These are phyloP conservation scores for Penicillium bialowiezense DNA, from an alignment of 495 filamentous ascomycete genomes.

Conservation along the genomic window DNA sequence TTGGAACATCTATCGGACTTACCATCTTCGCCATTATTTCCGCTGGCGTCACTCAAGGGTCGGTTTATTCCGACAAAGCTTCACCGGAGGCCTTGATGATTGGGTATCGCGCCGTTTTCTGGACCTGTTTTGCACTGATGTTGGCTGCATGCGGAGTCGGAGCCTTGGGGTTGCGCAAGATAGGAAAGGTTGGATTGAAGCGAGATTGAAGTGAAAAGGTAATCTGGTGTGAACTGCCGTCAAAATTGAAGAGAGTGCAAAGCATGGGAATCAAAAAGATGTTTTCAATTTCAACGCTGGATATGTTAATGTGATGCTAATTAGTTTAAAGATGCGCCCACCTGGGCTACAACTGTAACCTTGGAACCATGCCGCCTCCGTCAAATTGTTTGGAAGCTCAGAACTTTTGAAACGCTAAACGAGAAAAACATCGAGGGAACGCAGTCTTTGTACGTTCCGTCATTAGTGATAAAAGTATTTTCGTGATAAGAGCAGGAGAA, in stretches of 20 bases:
- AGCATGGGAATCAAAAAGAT: too few relatives aligned
- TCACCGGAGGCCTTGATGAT: constrained; percentile 44
- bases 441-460: background rate
- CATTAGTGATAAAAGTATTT: background rate
- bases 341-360: too few relatives aligned
- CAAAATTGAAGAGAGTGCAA: background rate
- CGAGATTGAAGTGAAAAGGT: constrained; percentile 27
- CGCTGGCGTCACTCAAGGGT: constrained; percentile 42
- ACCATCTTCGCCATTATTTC: constrained; percentile 57
- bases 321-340: too few relatives aligned
- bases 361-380: background rate
- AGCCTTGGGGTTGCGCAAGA: constrained; percentile 46
- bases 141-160: constrained; percentile 39
- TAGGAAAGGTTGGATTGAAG: constrained; percentile 56
- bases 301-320: too few relatives aligned
- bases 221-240: too few relatives aligned
- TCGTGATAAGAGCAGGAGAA: background rate
- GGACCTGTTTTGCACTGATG: constrained; percentile 54
- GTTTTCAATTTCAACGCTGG: too few relatives aligned
- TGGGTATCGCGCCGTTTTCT: constrained; percentile 60
- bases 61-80: constrained; percentile 19
- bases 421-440: too few relatives aligned
- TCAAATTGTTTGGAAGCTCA: background rate
- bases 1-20: constrained; percentile 58
- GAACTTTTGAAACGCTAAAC: constrained; percentile 12